Evolutionary conservation across 225 moss, liverwort and hornwort genomes (phyloP).

Genomic region (Bryoerythrophyllum caledonicum): DNA sequence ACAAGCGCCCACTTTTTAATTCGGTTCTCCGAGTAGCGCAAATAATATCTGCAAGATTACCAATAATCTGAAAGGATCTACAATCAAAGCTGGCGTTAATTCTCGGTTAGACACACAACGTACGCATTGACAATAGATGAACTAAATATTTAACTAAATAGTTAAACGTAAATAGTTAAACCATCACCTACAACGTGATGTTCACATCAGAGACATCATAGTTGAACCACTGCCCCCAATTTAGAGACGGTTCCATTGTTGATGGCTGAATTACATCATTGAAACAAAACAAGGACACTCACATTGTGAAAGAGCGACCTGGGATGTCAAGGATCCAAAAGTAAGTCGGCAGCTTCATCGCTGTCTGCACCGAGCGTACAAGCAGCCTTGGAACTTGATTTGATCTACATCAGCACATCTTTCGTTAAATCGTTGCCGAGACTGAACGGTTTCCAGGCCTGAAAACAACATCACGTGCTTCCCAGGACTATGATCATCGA

Average conservation of each 20-base stretch:
- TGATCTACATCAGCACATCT: conserved; percentile 20
- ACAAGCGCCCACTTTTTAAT: background rate
- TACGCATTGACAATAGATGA: background rate
- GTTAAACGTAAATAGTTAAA: no score
- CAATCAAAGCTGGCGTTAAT: background rate
- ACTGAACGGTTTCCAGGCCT: background rate
- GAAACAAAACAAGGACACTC: conserved; percentile 16
- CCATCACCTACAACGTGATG: background rate
- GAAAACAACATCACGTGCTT: background rate
- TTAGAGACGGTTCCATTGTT: background rate
- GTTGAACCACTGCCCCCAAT: background rate
- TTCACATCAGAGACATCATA: background rate
- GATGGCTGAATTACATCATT: background rate
- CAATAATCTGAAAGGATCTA: background rate
- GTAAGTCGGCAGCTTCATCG: conserved; percentile 2
- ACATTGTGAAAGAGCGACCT: background rate
- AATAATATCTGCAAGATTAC: background rate
- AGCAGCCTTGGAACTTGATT: conserved; percentile 1
- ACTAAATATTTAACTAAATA: no score
- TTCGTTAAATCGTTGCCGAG: background rate
- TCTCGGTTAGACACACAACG: background rate
- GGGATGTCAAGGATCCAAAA: conserved; percentile 32
- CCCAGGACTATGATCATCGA: background rate
- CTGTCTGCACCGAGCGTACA: background rate
- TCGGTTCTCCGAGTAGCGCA: background rate